phyloP scores from a whole-genome alignment of 2,329 filamentous ascomycete genomes.

The Colletotrichum acutatum region DNA sequence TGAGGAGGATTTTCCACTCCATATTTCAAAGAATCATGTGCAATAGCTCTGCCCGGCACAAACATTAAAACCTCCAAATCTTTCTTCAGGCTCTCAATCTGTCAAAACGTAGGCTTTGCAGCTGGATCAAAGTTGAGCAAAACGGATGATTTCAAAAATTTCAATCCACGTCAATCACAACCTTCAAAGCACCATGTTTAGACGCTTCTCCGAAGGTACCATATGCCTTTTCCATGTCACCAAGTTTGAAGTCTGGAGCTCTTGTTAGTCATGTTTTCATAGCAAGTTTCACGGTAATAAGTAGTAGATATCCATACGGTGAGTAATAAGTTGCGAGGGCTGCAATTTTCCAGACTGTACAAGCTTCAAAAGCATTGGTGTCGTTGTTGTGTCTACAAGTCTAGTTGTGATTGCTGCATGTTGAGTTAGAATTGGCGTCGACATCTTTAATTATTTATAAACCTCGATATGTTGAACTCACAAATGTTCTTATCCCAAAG shows the following conservation, averaged over 20 bases:
- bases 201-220: constrained; percentile 53
- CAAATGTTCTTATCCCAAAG: constrained; percentile 66
- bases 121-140: not conserved
- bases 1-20: too few species aligned
- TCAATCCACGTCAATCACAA: constrained; percentile 49
- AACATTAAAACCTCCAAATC: too few species aligned
- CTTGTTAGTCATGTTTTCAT: not conserved
- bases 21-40: too few species aligned
- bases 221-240: constrained; percentile 56
- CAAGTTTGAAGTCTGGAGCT: constrained; percentile 50
- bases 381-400: constrained; percentile 59
- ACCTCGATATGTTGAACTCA: constrained; percentile 41
- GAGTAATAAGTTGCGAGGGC: constrained; percentile 56
- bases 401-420: constrained; percentile 55
- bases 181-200: constrained; percentile 55
- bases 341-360: constrained; percentile 53
- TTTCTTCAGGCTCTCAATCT: too few species aligned
- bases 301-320: constrained; percentile 46
- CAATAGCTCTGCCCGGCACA: too few species aligned
- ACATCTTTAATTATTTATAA: not conserved
- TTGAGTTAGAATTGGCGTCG: not conserved
- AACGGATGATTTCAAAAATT: not conserved
- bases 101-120: too few species aligned
- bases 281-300: fast-evolving
- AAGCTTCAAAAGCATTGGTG: constrained; percentile 60